Evolutionary conservation across 192 early-diverging fungal species (phyloP).

Genomic region (Podila verticillata): DNA sequence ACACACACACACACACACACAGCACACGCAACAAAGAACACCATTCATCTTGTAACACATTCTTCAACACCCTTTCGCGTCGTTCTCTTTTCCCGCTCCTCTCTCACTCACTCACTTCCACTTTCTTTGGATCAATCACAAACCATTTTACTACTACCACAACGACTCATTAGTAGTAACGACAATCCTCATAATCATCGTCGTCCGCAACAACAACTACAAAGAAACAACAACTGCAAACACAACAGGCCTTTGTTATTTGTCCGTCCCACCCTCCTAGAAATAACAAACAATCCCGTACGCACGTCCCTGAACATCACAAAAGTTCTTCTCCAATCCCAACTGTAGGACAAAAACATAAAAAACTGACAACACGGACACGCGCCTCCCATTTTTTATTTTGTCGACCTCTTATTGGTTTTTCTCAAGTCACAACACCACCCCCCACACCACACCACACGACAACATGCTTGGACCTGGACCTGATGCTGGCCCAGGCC

Average conservation of each 20-base stretch:
- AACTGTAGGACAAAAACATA: background rate
- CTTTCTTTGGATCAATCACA: background rate
- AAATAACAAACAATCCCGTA: background rate
- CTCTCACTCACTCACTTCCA: background rate
- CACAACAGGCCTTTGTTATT: background rate
- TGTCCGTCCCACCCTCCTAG: too few relatives aligned
- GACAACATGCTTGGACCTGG: constrained; percentile 1
- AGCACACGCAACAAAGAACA: too few relatives aligned
- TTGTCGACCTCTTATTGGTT: background rate
- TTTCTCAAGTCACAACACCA: background rate
- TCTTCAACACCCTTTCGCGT: background rate
- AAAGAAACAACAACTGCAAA: background rate
- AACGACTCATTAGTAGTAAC: background rate
- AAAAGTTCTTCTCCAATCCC: background rate
- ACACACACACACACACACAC: too few relatives aligned
- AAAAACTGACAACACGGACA: background rate
- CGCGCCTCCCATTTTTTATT: background rate
- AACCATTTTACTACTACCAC: background rate
- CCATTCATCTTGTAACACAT: too few relatives aligned
- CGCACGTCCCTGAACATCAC: background rate
- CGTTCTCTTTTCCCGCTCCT: background rate
- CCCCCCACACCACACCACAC: background rate
- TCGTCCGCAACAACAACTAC: too few relatives aligned
- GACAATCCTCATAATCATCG: too few relatives aligned
- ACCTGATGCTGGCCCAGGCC: constrained; percentile 26